Evolutionary conservation across 2,329 filamentous ascomycete genomes (phyloP).

Genomic region (Hypoxylon sp.): DNA sequence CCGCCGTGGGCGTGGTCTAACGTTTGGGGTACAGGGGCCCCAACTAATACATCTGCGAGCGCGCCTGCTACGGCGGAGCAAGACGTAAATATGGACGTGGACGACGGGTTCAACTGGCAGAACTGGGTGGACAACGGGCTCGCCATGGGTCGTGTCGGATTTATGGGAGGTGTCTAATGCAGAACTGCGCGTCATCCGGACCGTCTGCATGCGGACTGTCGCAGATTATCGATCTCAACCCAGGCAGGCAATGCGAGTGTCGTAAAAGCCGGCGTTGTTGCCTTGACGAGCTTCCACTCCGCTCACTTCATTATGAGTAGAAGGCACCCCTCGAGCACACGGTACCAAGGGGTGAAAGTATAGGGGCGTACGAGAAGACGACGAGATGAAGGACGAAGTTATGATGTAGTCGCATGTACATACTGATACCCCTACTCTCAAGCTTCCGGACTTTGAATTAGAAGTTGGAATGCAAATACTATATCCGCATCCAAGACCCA

Average conservation of each 20-base stretch:
- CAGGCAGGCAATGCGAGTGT: neutral
- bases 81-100: conserved; percentile 52
- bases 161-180: conserved; percentile 48
- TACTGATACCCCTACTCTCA: conserved; percentile 38
- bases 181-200: neutral
- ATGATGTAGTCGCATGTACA: conserved; percentile 22
- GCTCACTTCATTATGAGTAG: neutral
- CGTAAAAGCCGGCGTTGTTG: neutral
- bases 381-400: conserved; percentile 5
- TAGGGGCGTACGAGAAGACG: neutral
- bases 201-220: neutral
- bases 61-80: conserved; percentile 50
- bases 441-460: conserved; percentile 9
- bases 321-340: neutral
- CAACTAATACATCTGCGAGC: conserved; percentile 15
- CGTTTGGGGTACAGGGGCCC: conserved; percentile 23
- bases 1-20: conserved; percentile 59
- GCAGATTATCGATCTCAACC: neutral
- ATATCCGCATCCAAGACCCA: neutral
- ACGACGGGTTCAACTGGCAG: conserved; percentile 61
- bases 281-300: neutral
- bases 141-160: conserved; percentile 46
- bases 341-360: neutral
- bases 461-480: conserved; percentile 4
- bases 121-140: conserved; percentile 54